A percentile compares a stretch with the other conserved stretches of the same genome.
Conservation (phyloP, 176 grass and related monocot genomes). For the Carex littledalei region DNA sequence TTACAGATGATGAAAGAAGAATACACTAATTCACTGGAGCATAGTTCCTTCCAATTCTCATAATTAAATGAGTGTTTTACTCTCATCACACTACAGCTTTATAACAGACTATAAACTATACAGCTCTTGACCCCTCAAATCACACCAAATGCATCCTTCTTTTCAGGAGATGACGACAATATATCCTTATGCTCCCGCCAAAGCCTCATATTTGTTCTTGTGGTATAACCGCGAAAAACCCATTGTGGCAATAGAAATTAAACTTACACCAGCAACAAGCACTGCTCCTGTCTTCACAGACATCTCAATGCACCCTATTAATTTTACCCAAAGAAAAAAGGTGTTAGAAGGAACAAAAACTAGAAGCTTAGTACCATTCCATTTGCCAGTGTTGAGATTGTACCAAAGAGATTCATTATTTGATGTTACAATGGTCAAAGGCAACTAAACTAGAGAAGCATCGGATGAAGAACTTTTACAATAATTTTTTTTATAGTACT, state of each 20-base stretch:
- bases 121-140: background rate
- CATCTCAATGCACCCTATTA: constrained; percentile 18
- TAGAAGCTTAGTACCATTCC: background rate
- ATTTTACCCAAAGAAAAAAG: background rate
- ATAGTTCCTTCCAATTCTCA: background rate
- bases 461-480: background rate
- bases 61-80: background rate
- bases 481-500: background rate
- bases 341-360: background rate
- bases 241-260: background rate
- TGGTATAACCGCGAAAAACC: background rate
- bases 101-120: background rate
- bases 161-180: background rate
- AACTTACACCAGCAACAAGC: background rate
- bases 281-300: background rate
- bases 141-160: background rate
- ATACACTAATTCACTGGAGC: background rate
- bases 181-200: background rate
- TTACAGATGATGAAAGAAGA: background rate
- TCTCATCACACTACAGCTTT: background rate
- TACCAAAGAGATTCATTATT: background rate
- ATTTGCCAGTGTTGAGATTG: background rate
- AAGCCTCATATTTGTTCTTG: background rate
- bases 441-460: background rate
- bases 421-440: background rate